Base-by-base conservation (phyloP, 2,329 filamentous ascomycete species). In the Botrytis elliptica region DNA sequence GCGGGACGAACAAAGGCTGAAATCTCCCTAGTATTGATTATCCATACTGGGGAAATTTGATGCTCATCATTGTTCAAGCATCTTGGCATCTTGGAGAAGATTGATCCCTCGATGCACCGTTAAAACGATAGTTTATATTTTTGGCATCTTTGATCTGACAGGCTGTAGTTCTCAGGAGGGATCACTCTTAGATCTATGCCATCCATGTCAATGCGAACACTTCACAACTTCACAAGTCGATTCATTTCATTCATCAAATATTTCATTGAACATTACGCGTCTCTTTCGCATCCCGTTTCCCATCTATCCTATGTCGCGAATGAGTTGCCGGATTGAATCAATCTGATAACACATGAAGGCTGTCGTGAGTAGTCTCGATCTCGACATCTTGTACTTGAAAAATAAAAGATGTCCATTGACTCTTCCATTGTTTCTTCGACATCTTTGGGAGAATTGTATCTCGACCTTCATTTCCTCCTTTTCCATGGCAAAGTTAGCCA, bases 121-220 rank as follows among this genome's bases (percentile, higher is more conserved):
- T 42, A 6, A 18, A 22, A n/a, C 14, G 8, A 25, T 67, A 20
- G 20, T 22, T 14, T 55, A 10, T 38, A 38, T 36, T 38, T 46
- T 52, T 66, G 65, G 36, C 33, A 55, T 29, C 22, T 67, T 67
- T n/a, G 49, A n/a, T 55, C 49, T 67, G 44, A 67, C 64, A 67
- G 46, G 22, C 40, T n/a, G 36, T n/a, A 33, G 25, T 40, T 68
- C 36, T n/a, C 18, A 2, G 4, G 36, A 40, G 33, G 33, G 33
- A 57, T n/a, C 9, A 40, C 36, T 55, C 40, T 57, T 29, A 29
- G 36, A 40, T 68, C 46, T 42, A 57, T 57, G 36, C 7, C 18
- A 67, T 4, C 65, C 46, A 67, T 67, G 33, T 20, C 65, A 14
- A 49, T 55, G 25, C 25, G 12, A 55, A n/a, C 25, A 55, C 62